These are phyloP conservation scores for Beauveria sp. DNA, from an alignment of 2,329 filamentous ascomycete species.

Conservation along the genomic window DNA sequence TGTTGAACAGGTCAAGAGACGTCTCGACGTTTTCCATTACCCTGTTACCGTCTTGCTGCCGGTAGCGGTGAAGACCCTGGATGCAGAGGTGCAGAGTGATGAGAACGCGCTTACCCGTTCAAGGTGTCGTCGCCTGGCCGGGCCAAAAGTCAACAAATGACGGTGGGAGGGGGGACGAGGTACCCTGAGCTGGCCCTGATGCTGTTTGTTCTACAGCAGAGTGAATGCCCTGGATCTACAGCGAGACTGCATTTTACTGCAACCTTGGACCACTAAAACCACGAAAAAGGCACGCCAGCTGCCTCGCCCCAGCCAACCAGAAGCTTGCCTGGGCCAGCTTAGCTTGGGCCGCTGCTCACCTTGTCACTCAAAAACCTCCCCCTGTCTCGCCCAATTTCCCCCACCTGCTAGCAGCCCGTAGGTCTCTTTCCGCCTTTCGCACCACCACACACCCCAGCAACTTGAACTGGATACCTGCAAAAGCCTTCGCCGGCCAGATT, in stretches of 20 bases:
- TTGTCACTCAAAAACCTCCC: slow-evolving; percentile 8
- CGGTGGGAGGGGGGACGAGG: neutral
- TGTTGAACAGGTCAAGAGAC: neutral
- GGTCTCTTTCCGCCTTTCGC: slow-evolving; percentile 1
- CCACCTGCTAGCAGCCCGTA: slow-evolving; percentile 26
- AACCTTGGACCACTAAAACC: slow-evolving; percentile 5
- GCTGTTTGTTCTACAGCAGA: neutral
- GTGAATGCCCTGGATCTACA: neutral
- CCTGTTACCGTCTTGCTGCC: neutral
- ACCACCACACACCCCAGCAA: slow-evolving; percentile 5
- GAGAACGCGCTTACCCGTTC: slow-evolving; percentile 3
- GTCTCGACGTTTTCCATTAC: neutral
- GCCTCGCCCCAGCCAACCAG: slow-evolving; percentile 4
- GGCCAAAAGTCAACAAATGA: slow-evolving; percentile 9
- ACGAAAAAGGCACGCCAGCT: neutral
- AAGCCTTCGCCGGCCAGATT: slow-evolving; percentile 6
- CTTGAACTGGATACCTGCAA: slow-evolving; percentile 6
- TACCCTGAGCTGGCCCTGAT: neutral
- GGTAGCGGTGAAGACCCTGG: slow-evolving; percentile 3
- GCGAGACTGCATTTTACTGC: neutral
- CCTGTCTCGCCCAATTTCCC: slow-evolving; percentile 38
- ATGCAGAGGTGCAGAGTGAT: neutral
- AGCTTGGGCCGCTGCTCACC: neutral
- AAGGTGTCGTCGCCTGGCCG: neutral
- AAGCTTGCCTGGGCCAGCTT: neutral